Evolutionary conservation across 2,329 filamentous ascomycete genomes (phyloP).

Genomic region (Lachnellula willkommii): DNA sequence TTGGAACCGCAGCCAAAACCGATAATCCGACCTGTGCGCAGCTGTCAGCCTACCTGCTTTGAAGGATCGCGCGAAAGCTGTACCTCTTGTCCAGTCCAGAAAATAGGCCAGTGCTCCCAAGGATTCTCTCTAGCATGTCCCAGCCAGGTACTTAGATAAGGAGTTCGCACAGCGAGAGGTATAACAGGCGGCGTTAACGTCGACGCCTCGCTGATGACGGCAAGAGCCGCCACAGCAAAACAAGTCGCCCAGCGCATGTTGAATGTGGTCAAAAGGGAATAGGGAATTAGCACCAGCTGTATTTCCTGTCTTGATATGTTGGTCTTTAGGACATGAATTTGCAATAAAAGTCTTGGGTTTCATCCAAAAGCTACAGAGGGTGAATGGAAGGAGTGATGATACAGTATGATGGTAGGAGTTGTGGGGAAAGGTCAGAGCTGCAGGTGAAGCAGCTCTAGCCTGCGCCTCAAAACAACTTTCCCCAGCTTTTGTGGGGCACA

Average conservation of each 20-base stretch:
- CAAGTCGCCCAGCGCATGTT: conserved; percentile 29
- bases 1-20: conserved; percentile 56
- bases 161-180: conserved; percentile 54
- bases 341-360: neutral
- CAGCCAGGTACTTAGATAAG: conserved; percentile 58
- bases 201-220: conserved; percentile 40
- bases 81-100: conserved; percentile 67
- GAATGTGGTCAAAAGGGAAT: neutral
- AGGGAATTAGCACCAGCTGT: neutral
- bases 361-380: neutral
- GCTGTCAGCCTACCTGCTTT: neutral
- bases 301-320: neutral
- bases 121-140: conserved; percentile 64
- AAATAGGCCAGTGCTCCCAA: conserved; percentile 83
- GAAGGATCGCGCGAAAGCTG: conserved; percentile 3
- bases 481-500: too few species aligned
- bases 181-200: conserved; percentile 51
- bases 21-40: conserved; percentile 51
- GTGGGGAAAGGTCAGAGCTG: too few species aligned
- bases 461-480: too few species aligned
- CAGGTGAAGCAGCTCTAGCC: too few species aligned
- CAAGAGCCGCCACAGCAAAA: conserved; percentile 25
- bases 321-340: neutral
- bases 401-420: too few species aligned
- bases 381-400: neutral